phyloP scores from a whole-genome alignment of 1,284 basidiomycete genomes.

The Fomitopsis pinicola region DNA sequence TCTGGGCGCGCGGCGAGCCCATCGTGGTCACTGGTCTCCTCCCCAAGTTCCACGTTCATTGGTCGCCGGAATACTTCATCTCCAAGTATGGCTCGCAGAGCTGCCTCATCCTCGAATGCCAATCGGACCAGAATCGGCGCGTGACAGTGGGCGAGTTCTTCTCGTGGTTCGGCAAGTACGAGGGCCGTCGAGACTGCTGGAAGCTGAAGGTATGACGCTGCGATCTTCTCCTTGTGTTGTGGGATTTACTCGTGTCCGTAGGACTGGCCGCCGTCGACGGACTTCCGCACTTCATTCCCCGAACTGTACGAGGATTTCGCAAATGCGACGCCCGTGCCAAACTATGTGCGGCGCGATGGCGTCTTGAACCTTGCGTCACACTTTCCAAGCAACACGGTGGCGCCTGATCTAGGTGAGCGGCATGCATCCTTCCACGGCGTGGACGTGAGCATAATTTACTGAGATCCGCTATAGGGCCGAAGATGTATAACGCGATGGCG shows the following conservation, averaged over 20 bases:
- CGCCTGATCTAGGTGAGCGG: conserved; percentile 79
- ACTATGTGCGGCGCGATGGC: conserved; percentile 86
- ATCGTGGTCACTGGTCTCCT: conserved; percentile 69
- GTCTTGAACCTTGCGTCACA: conserved; percentile 84
- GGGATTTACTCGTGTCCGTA: conserved; percentile 27
- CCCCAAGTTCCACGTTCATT: conserved; percentile 59
- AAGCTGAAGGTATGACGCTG: conserved; percentile 75
- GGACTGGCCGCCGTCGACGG: conserved; percentile 90
- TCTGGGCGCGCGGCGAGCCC: conserved; percentile 75
- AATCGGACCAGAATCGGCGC: conserved; percentile 59
- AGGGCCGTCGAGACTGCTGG: conserved; percentile 53
- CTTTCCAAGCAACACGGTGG: conserved; percentile 80
- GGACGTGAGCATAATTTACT: background rate
- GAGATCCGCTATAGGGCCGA: conserved; percentile 48
- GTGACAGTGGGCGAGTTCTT: conserved; percentile 81
- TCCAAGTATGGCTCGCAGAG: conserved; percentile 61
- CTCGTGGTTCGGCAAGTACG: conserved; percentile 67
- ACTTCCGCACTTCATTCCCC: conserved; percentile 82
- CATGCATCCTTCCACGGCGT: conserved; percentile 9
- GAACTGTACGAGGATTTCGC: conserved; percentile 88
- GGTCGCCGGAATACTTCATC: conserved; percentile 83
- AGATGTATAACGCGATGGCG: conserved; percentile 79
- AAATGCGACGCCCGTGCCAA: conserved; percentile 79
- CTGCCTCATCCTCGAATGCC: conserved; percentile 80
- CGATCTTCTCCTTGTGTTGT: background rate